Conservation (phyloP, 2,329 filamentous ascomycete genomes). For the Cladosporium colombiae region DNA sequence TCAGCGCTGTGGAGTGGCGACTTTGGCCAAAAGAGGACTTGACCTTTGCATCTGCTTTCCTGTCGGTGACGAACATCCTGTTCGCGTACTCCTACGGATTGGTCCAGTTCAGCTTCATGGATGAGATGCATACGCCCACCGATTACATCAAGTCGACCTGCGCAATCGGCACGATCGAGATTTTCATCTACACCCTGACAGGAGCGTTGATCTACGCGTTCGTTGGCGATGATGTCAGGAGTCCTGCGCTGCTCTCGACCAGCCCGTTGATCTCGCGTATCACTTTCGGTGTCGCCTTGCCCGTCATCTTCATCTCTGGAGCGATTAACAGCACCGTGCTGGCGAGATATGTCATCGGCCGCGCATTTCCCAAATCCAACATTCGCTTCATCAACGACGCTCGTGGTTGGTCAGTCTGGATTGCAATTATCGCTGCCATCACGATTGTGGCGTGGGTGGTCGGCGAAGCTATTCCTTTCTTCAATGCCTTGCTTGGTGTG, state of each 20-base stretch:
- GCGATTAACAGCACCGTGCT: slow-evolving; percentile 89
- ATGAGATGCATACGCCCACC: slow-evolving; percentile 78
- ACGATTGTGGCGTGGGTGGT: slow-evolving; percentile 91
- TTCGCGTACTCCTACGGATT: slow-evolving; percentile 72
- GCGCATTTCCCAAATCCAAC: slow-evolving; percentile 74
- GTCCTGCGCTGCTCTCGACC: slow-evolving; percentile 84
- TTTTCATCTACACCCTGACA: slow-evolving; percentile 81
- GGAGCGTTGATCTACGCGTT: slow-evolving; percentile 80
- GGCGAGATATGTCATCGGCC: slow-evolving; percentile 88
- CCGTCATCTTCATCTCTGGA: slow-evolving; percentile 87
- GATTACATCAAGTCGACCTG: slow-evolving; percentile 94
- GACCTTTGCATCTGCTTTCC: slow-evolving; percentile 80
- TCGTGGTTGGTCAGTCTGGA: slow-evolving; percentile 78
- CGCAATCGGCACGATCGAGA: slow-evolving; percentile 83
- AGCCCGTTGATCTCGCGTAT: slow-evolving; percentile 78
- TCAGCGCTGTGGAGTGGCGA: slow-evolving; percentile 62
- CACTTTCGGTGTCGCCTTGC: slow-evolving; percentile 92
- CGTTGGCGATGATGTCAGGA: slow-evolving; percentile 86
- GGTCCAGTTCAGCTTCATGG: slow-evolving; percentile 97
- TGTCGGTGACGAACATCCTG: slow-evolving; percentile 95
- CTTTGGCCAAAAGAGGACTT: slow-evolving; percentile 69
- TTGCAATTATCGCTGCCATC: slow-evolving; percentile 68
- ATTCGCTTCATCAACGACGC: slow-evolving; percentile 81
- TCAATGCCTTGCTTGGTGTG: slow-evolving; percentile 70
- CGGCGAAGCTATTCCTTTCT: slow-evolving; percentile 91